phyloP scores from a whole-genome alignment of 2,329 filamentous ascomycete genomes.

The Aspergillus sp. region DNA sequence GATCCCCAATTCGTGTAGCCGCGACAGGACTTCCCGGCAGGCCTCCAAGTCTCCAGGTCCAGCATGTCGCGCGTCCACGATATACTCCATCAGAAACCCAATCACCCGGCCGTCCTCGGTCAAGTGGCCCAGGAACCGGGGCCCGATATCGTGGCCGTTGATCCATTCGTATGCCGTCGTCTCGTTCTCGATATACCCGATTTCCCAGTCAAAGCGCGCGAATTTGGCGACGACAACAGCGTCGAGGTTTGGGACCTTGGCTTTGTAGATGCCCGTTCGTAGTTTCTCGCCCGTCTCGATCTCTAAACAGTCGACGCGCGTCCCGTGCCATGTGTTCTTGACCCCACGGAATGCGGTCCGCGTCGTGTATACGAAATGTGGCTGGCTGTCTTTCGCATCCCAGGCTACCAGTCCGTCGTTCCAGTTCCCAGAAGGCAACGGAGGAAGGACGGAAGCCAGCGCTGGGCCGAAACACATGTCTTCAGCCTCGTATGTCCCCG shows the following conservation, averaged over 20 bases:
- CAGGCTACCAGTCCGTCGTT: conserved; percentile 18
- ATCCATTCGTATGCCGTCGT: conserved; percentile 31
- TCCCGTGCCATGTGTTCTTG: conserved; percentile 15
- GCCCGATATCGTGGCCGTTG: conserved; percentile 24
- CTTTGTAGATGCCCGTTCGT: conserved; percentile 18
- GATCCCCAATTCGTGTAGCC: conserved; percentile 18
- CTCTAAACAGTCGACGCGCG: conserved; percentile 13
- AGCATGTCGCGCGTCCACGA: conserved; percentile 16
- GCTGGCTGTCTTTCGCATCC: conserved; percentile 7
- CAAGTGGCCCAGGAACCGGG: conserved; percentile 32
- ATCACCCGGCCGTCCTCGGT: conserved; percentile 31
- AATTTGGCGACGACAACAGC: conserved; percentile 26
- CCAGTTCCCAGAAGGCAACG: conserved; percentile 20
- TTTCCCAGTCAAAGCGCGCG: conserved; percentile 31
- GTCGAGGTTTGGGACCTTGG: conserved; percentile 8
- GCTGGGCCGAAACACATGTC: conserved; percentile 24
- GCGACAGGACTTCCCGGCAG: conserved; percentile 13
- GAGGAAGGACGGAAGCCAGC: conserved; percentile 12
- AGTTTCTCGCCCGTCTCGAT: conserved; percentile 12
- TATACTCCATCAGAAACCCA: conserved; percentile 30
- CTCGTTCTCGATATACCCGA: conserved; percentile 28
- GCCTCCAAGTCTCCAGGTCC: conserved; percentile 10
- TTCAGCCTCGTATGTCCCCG: conserved; percentile 14
- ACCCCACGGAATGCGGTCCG: conserved; percentile 13
- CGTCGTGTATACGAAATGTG: conserved; percentile 11